A percentile compares a stretch with the other conserved stretches of the same genome.
These are phyloP conservation scores for Penicillium alfredii DNA, from an alignment of 495 filamentous ascomycete genomes.

Conservation along the genomic window DNA sequence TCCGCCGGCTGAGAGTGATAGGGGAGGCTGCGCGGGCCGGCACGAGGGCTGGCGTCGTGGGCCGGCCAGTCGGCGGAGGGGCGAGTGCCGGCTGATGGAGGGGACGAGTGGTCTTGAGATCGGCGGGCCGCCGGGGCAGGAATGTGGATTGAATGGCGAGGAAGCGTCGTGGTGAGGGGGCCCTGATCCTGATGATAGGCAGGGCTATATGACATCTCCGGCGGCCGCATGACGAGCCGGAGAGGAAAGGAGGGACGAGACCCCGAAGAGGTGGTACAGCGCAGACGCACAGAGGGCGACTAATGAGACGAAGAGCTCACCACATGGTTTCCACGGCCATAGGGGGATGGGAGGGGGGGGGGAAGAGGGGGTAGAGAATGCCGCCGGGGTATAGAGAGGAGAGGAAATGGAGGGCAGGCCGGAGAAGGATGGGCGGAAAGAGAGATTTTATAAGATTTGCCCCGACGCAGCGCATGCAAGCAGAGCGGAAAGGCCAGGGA, in stretches of 20 bases:
- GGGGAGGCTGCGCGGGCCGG: slow-evolving; percentile 13
- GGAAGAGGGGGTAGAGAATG: slow-evolving; percentile 9
- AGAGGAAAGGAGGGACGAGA: slow-evolving; percentile 7
- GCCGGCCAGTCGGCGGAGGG: slow-evolving; percentile 9
- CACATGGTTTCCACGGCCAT: slow-evolving; percentile 32
- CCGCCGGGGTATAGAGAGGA: slow-evolving; percentile 9
- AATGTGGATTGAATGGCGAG: slow-evolving; percentile 15
- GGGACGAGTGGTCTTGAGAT: slow-evolving; percentile 14
- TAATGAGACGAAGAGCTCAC: slow-evolving; percentile 28
- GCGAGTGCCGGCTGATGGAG: slow-evolving; percentile 6
- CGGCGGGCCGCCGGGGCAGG: slow-evolving; percentile 20
- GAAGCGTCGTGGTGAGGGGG: slow-evolving; percentile 19
- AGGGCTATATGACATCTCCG: slow-evolving; percentile 40
- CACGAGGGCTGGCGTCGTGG: slow-evolving; percentile 14
- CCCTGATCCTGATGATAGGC: slow-evolving; percentile 33
- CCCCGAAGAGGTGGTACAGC: slow-evolving; percentile 30
- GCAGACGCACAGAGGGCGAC: slow-evolving; percentile 33
- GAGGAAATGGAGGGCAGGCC: slow-evolving; percentile 13
- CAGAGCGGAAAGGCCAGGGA: slow-evolving; percentile 31
- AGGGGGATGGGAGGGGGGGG: slow-evolving; percentile 7
- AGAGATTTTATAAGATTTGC: slow-evolving; percentile 34
- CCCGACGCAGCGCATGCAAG: slow-evolving; percentile 15
- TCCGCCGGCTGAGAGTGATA: slow-evolving; percentile 8
- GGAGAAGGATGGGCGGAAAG: too few species aligned
- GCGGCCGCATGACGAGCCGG: slow-evolving; percentile 30